Conservation (phyloP, 352 stramenopile genomes). For the Phytophthora crassamura region DNA sequence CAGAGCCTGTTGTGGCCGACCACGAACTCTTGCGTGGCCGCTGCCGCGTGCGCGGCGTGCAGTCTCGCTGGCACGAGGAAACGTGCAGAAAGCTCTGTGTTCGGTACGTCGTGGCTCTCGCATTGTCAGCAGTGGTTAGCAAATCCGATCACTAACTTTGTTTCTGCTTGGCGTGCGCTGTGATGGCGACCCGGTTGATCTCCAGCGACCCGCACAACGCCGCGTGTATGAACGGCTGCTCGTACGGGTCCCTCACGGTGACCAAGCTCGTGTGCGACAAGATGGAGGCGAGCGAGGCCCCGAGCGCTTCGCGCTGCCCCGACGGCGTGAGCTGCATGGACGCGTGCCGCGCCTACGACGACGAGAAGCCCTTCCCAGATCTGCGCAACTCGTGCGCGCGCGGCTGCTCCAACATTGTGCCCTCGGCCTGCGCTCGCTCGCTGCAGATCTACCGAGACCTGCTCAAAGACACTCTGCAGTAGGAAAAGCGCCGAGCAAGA, state of each 20-base stretch:
- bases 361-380: constrained; percentile 53
- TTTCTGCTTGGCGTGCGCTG: constrained; percentile 8
- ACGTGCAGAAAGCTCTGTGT: constrained; percentile 70
- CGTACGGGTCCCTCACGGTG: constrained; percentile 73
- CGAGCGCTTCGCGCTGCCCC: constrained; percentile 47
- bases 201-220: constrained; percentile 62
- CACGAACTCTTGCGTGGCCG: constrained; percentile 55
- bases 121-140: no score
- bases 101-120: constrained; percentile 50
- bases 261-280: constrained; percentile 76
- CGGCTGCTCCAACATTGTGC: constrained; percentile 64
- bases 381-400: constrained; percentile 59
- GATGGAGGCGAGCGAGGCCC: constrained; percentile 32
- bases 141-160: constrained; percentile 1
- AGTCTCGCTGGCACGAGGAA: constrained; percentile 78
- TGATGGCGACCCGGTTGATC: constrained; percentile 1
- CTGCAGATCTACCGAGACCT: constrained; percentile 75
- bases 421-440: constrained; percentile 66
- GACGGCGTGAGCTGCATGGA: constrained; percentile 66
- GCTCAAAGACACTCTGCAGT: constrained; percentile 41
- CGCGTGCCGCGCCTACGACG: constrained; percentile 69
- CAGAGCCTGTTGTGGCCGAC: constrained; percentile 4
- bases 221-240: constrained; percentile 81
- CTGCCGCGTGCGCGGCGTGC: constrained; percentile 68
- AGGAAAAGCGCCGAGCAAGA: background rate